Base-by-base conservation (phyloP, 202 grass and related monocot genomes). In the Dendrocalamus latiflorus region DNA sequence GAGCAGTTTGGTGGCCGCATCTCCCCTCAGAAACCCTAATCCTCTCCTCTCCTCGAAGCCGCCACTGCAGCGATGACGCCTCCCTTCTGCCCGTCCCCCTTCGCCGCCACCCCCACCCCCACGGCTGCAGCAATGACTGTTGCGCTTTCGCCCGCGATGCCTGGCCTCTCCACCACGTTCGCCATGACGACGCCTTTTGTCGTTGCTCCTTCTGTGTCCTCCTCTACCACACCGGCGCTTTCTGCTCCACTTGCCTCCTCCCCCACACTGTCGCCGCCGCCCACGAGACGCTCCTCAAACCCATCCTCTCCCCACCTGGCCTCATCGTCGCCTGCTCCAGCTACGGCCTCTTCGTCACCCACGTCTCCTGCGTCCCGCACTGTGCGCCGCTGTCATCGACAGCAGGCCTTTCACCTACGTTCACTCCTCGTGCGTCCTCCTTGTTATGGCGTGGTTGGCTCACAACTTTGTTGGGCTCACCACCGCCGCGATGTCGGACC, bases 161-260 rank as follows among this genome's bases (percentile, higher is more conserved):
- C 16, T 95, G 96, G 96, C 93, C 91, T 2, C 96, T 98, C n/a
- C 91, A 95, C 91, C 83, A 98, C 75, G 78, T 95, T 65, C 89
- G 86, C 55, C 91, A 98, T 81, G 77, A 90, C 13, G 89, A 87
- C 55, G 93, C 92, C 43, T 98, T 85, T 81, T 89, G 89, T 67
- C 91, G 78, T 53, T 98, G 96, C 89, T 95, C 96, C 74, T 81
- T 85, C 30, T 98, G 93, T 67, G 91, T 98, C 51, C 87, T 88
- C 58, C 26, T 28, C 26, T 95, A 98, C 89, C 77, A 87, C 74
- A 89, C 87, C 5, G 49, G 83, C 45, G 41, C 72, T 77, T 93
- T 95, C 80, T 95, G 91, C 89, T 85, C 89, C 11, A 60, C 88
- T 66, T 98, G 93, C 83, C 82, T 93, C 68, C 83, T 80, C 71